Base-by-base conservation (phyloP, 2,329 filamentous ascomycete genomes). In the Anthostomella pinea region DNA sequence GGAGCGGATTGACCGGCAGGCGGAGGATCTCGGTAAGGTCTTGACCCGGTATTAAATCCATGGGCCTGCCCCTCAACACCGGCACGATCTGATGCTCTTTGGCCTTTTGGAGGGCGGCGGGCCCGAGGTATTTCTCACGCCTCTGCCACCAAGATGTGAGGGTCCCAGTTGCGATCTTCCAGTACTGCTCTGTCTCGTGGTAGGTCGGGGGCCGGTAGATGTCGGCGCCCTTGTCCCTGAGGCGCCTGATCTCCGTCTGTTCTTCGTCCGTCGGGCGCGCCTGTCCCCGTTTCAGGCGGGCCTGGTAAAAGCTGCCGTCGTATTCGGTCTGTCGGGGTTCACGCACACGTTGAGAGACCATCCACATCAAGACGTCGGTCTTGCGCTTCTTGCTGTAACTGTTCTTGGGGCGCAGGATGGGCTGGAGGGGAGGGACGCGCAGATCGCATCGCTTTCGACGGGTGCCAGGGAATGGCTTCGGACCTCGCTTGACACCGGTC, bases 361-460 rank as follows among this genome's bases (percentile, higher is more conserved):
- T 3, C 15, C 23, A 37, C 7, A 21, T 20, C 8, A 43, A 14
- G 7, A 38, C 23, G 8, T 33, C 18, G 16, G 30, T 26, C 23
- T 38, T 35, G 14, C 26, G 20, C 30, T 33, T 28, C 28, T 16
- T 31, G 17, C 26, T 8, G 19, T 38, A 33, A 3, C 17, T 15
- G 16, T 8, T 26, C 14, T 24, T 17, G 6, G 21, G 23, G 7
- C 20, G 30, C 16, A 33, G 8, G 25, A 44, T 28, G 15, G 26
- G 31, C 18, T 40, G 19, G n/a, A 22, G 29, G 3, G 42, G 38
- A 24, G 41, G 33, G 16, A 42, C 41, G 27, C 38, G 31, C 38
- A 44, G 31, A 21, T 45, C 31, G 31, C 30, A 41, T 46, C 30
- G 27, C 30, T 37, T 51, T 28, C 35, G 43, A 29, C 36, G 33